phyloP scores from a whole-genome alignment of 495 filamentous ascomycete genomes.

The Penicillium desertorum region DNA sequence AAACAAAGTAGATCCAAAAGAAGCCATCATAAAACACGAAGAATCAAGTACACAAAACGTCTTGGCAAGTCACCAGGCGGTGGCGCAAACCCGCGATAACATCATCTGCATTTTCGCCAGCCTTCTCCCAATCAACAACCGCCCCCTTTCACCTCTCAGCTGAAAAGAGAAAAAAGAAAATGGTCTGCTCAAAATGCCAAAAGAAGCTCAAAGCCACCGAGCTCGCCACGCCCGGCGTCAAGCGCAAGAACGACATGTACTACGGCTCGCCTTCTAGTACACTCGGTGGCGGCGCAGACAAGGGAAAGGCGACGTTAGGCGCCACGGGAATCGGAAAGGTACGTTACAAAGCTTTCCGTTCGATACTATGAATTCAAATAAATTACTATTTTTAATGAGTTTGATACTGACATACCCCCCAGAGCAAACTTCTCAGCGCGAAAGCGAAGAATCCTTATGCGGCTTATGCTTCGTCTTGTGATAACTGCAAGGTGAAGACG shows the following conservation, averaged over 20 bases:
- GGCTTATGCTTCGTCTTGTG: constrained; percentile 61
- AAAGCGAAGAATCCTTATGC: constrained; percentile 70
- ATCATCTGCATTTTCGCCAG: constrained; percentile 8
- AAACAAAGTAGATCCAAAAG: not conserved
- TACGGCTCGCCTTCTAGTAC: constrained; percentile 63
- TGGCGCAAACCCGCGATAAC: constrained; percentile 21
- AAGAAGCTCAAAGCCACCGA: constrained; percentile 61
- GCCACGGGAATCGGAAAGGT: constrained; percentile 42
- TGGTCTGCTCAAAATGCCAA: constrained; percentile 71
- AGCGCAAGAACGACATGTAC: constrained; percentile 72
- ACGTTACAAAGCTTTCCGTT: constrained; percentile 1
- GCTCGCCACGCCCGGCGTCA: constrained; percentile 67
- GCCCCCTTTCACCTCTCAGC: not conserved
- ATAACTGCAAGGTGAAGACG: constrained; percentile 63
- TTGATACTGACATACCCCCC: constrained; percentile 1
- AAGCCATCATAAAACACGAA: not conserved
- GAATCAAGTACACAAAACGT: constrained; percentile 10
- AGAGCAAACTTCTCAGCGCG: constrained; percentile 69
- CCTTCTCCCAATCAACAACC: not conserved
- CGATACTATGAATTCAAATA: not conserved
- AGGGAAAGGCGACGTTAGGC: constrained; percentile 49
- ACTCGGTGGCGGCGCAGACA: constrained; percentile 50
- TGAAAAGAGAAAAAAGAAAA: constrained; percentile 34
- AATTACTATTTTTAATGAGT: not conserved
- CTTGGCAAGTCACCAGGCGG: constrained; percentile 24